Evolutionary conservation across 2,329 filamentous ascomycete species (phyloP).

Genomic region (Pestalotiopsis sp.): DNA sequence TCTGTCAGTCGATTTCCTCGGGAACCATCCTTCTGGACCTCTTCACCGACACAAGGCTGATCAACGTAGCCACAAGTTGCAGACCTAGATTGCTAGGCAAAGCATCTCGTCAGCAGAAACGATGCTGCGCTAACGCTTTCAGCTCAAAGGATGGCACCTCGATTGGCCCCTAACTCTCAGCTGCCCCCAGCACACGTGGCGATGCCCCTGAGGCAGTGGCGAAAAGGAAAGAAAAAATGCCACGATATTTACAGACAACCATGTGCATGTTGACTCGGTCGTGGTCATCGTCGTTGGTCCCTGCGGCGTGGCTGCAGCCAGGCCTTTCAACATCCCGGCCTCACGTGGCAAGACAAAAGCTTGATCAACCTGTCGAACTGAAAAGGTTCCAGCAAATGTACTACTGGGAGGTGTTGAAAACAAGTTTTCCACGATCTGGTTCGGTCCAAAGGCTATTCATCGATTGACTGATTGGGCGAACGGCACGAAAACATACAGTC

Average conservation of each 20-base stretch:
- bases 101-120: not conserved
- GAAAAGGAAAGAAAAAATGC: not conserved
- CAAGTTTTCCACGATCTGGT: slow-evolving; percentile 62
- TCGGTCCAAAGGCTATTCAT: slow-evolving; percentile 67
- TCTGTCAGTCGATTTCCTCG: not conserved
- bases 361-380: not conserved
- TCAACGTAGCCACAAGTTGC: not conserved
- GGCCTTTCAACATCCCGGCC: slow-evolving; percentile 26
- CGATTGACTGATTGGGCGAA: slow-evolving; percentile 53
- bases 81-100: not conserved
- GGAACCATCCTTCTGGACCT: not conserved
- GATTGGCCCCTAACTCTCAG: not conserved
- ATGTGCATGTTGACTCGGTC: slow-evolving; percentile 47
- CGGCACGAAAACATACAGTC: slow-evolving; percentile 71
- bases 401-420: slow-evolving; percentile 65
- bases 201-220: not conserved
- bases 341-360: not conserved
- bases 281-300: slow-evolving; percentile 77
- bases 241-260: slow-evolving; percentile 6
- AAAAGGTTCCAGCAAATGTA: slow-evolving; percentile 56
- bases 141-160: not conserved
- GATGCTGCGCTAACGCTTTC: not conserved
- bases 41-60: not conserved
- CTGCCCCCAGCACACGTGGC: not conserved
- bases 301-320: slow-evolving; percentile 64